These are phyloP conservation scores for Populus tomentosa DNA, from an alignment of 441 rosid species.

Conservation along the genomic window DNA sequence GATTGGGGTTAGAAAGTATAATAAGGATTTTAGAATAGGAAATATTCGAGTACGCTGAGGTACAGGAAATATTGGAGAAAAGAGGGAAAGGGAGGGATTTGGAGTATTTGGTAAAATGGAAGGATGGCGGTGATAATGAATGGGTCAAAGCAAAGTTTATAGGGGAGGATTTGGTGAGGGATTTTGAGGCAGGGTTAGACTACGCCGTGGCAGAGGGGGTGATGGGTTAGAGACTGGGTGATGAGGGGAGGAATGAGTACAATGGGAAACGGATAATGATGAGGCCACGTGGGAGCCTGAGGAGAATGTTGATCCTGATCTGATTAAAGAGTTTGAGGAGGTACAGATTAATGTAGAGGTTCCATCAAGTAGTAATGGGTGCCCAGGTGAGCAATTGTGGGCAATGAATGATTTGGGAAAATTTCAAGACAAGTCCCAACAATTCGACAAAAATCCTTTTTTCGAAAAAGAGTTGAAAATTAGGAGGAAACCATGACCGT, in stretches of 20 bases:
- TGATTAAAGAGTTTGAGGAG: conserved; percentile 42
- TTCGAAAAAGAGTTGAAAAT: too few relatives aligned
- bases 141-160: conserved; percentile 62
- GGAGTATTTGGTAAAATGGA: conserved; percentile 80
- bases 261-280: conserved; percentile 66
- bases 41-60: conserved; percentile 76
- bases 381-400: neutral
- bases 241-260: conserved; percentile 59
- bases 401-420: too few relatives aligned
- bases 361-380: neutral
- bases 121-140: conserved; percentile 69
- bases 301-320: conserved; percentile 65
- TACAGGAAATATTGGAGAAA: conserved; percentile 68
- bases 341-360: neutral
- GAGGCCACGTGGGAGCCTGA: conserved; percentile 93
- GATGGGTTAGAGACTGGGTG: conserved; percentile 53
- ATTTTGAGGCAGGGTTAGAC: conserved; percentile 74
- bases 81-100: conserved; percentile 65
- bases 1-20: conserved; percentile 77
- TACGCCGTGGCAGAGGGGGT: conserved; percentile 76
- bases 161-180: conserved; percentile 65
- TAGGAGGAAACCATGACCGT: too few relatives aligned
- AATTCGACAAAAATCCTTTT: too few relatives aligned
- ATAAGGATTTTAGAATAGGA: conserved; percentile 40
- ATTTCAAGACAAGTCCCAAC: too few relatives aligned